A percentile compares a stretch with the other conserved stretches of the same genome.
These are phyloP conservation scores for Ephemerocybe angulata DNA, from an alignment of 768 basidiomycete species.

Conservation along the genomic window DNA sequence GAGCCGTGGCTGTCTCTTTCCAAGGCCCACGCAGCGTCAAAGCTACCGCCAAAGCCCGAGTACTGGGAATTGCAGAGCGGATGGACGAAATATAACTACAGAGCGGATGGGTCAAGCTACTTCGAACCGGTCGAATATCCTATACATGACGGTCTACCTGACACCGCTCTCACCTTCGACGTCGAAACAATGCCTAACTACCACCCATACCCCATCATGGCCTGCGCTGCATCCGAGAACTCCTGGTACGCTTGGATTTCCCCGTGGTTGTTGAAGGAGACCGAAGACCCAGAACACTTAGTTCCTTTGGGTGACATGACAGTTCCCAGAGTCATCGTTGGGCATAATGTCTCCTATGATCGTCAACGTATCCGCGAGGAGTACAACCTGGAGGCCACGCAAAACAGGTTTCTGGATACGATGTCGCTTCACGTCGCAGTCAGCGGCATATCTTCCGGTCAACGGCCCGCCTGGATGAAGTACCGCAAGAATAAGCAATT, in stretches of 20 bases:
- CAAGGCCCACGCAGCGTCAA: slow-evolving; percentile 45
- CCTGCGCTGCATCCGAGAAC: slow-evolving; percentile 75
- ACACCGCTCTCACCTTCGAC: slow-evolving; percentile 83
- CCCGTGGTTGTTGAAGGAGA: slow-evolving; percentile 78
- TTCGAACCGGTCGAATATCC: slow-evolving; percentile 69
- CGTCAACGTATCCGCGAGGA: slow-evolving; percentile 80
- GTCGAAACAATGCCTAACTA: slow-evolving; percentile 89
- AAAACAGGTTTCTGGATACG: slow-evolving; percentile 86
- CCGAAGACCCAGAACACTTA: slow-evolving; percentile 56
- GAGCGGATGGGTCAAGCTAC: slow-evolving; percentile 72
- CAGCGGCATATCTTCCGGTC: slow-evolving; percentile 90
- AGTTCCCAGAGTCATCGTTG: slow-evolving; percentile 67
- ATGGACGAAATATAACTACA: slow-evolving; percentile 84
- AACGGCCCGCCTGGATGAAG: slow-evolving; percentile 90
- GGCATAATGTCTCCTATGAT: slow-evolving; percentile 96
- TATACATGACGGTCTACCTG: slow-evolving; percentile 56
- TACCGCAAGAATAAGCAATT: slow-evolving; percentile 68
- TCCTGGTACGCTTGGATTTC: slow-evolving; percentile 97
- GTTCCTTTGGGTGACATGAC: slow-evolving; percentile 64
- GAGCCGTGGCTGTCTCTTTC: slow-evolving; percentile 79
- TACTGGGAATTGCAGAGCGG: slow-evolving; percentile 59
- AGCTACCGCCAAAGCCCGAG: slow-evolving; percentile 58
- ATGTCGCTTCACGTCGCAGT: slow-evolving; percentile 94
- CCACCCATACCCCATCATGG: slow-evolving; percentile 81
- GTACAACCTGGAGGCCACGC: slow-evolving; percentile 63